A percentile compares a stretch with the other conserved stretches of the same genome.
These are phyloP conservation scores for Eucalyptus cloeziana DNA, from an alignment of 345 rosid species.

Conservation along the genomic window DNA sequence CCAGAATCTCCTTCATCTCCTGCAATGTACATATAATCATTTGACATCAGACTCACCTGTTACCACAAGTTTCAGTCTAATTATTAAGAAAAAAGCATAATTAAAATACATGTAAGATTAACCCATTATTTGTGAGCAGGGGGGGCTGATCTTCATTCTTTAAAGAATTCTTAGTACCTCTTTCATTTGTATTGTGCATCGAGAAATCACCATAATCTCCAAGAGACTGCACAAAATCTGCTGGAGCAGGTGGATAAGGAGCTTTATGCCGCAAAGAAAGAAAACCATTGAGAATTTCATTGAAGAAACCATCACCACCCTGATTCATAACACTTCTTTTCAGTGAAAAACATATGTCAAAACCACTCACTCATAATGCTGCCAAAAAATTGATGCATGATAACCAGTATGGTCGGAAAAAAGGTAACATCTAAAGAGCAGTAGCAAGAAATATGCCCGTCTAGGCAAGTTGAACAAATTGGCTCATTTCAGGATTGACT, in stretches of 20 bases:
- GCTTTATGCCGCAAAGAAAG: constrained; percentile 70
- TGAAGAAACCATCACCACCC: constrained; percentile 99
- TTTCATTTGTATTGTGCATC: constrained; percentile 16
- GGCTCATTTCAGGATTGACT: neutral
- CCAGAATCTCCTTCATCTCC: constrained; percentile 16
- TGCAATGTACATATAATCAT: constrained; percentile 1
- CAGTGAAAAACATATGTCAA: neutral
- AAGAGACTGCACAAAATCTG: constrained; percentile 29
- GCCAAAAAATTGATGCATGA: neutral
- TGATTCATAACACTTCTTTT: constrained; percentile 6
- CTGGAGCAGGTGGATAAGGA: constrained; percentile 72
- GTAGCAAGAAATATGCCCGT: neutral
- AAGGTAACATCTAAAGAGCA: neutral
- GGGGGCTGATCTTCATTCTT: constrained; percentile 35
- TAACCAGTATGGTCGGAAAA: neutral
- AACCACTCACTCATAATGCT: neutral
- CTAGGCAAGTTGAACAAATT: neutral
- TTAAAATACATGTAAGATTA: neutral
- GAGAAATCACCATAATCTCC: constrained; percentile 18
- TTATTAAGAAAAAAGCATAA: neutral
- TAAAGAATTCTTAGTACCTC: constrained; percentile 15
- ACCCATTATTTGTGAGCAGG: constrained; percentile 18
- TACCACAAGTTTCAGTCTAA: neutral
- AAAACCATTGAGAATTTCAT: constrained; percentile 81
- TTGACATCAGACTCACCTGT: neutral